phyloP scores from a whole-genome alignment of 176 grass and related monocot species.

The Themeda triandra region DNA sequence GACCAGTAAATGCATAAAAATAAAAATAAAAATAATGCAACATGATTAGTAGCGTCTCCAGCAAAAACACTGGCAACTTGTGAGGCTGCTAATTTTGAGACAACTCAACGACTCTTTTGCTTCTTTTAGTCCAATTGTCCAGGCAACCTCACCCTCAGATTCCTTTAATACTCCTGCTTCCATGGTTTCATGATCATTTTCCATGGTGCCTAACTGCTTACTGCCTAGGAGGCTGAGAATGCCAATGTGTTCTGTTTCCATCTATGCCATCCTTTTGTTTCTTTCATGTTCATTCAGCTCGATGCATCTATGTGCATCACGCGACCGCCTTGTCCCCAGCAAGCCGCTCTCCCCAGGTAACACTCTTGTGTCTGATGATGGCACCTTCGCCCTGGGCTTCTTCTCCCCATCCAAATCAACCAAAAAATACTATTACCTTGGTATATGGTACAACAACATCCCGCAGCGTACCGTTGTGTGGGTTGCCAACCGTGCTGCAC shows the following conservation, averaged over 20 bases:
- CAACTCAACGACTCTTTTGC: constrained; percentile 25
- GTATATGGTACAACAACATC: constrained; percentile 52
- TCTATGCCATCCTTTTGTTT: not conserved
- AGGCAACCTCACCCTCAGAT: constrained; percentile 6
- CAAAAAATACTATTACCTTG: constrained; percentile 31
- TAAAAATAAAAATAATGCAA: not conserved
- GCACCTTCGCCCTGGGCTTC: constrained; percentile 47
- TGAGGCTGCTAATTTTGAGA: constrained; percentile 6
- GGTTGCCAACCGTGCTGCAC: constrained; percentile 45
- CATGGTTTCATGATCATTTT: not conserved
- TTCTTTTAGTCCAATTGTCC: not conserved
- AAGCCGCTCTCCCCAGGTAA: constrained; percentile 4
- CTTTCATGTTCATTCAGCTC: constrained; percentile 28
- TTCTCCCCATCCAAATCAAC: constrained; percentile 43
- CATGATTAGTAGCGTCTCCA: constrained; percentile 9
- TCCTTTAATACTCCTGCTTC: constrained; percentile 15
- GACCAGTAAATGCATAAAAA: not conserved
- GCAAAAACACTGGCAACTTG: not conserved
- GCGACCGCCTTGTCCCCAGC: constrained; percentile 18
- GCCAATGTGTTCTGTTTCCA: not conserved
- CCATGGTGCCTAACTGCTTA: not conserved
- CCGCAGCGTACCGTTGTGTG: constrained; percentile 27
- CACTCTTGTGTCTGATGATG: constrained; percentile 40
- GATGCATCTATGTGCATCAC: constrained; percentile 16
- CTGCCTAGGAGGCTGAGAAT: not conserved